These are phyloP conservation scores for Leptosphaerulina australis DNA, from an alignment of 2,329 filamentous ascomycete genomes.

Conservation along the genomic window DNA sequence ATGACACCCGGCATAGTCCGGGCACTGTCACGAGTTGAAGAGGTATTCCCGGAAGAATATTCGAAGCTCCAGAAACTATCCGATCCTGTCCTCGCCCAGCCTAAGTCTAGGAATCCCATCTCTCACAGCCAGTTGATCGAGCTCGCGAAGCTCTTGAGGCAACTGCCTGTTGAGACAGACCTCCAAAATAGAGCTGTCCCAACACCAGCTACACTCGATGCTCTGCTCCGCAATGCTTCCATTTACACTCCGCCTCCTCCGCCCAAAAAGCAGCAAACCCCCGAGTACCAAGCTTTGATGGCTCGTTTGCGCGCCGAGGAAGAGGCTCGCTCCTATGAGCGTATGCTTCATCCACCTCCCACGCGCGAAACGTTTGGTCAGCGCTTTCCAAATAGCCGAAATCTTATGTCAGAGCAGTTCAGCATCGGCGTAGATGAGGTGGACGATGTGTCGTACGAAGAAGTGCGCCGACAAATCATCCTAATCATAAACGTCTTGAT, in stretches of 20 bases:
- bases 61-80: constrained; percentile 32
- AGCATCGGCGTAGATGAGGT: constrained; percentile 49
- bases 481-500: constrained; percentile 90
- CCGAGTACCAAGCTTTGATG: constrained; percentile 89
- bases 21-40: constrained; percentile 56
- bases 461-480: constrained; percentile 80
- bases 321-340: constrained; percentile 80
- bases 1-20: constrained; percentile 73
- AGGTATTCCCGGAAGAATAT: constrained; percentile 26
- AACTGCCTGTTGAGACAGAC: constrained; percentile 19
- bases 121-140: constrained; percentile 72
- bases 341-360: constrained; percentile 71
- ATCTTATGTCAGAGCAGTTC: constrained; percentile 56
- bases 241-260: constrained; percentile 81
- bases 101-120: constrained; percentile 69
- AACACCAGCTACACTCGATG: constrained; percentile 61
- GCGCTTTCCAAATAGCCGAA: constrained; percentile 57
- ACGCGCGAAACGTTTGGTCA: constrained; percentile 64
- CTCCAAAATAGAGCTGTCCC: background rate
- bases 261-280: constrained; percentile 69
- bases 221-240: constrained; percentile 71
- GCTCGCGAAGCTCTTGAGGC: constrained; percentile 62
- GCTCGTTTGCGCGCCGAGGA: constrained; percentile 79
- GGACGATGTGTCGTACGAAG: constrained; percentile 71
- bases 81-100: constrained; percentile 59